A percentile compares a stretch with the other conserved stretches of the same genome.
phyloP scores from a whole-genome alignment of 1,284 basidiomycete genomes.

The Phaffia rhodozyma region DNA sequence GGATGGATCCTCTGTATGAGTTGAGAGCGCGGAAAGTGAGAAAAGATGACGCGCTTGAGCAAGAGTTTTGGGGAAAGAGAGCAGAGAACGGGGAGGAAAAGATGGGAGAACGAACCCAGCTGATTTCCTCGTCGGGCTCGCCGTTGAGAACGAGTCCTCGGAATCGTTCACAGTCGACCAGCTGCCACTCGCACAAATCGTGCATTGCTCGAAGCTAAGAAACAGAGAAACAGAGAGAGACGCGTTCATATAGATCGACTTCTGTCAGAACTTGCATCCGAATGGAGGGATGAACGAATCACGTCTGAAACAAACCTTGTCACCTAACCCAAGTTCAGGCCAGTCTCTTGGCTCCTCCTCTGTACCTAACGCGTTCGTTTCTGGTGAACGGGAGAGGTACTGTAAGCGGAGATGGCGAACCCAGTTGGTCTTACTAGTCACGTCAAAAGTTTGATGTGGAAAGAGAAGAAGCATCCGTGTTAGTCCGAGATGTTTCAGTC shows the following conservation, averaged over 20 bases:
- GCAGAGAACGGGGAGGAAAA: neutral
- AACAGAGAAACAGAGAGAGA: neutral
- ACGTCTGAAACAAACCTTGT: constrained; percentile 34
- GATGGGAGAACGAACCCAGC: constrained; percentile 32
- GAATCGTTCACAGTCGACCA: constrained; percentile 41
- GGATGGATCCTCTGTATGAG: constrained; percentile 40
- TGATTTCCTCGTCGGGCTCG: constrained; percentile 36
- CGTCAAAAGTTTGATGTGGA: too few relatives aligned
- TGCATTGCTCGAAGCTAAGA: constrained; percentile 34
- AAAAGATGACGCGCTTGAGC: constrained; percentile 25
- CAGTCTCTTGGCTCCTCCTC: constrained; percentile 34
- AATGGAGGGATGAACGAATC: neutral
- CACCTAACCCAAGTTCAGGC: constrained; percentile 37
- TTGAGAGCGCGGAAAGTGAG: neutral
- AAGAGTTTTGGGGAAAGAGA: neutral
- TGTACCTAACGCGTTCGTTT: constrained; percentile 29
- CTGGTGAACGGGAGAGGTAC: constrained; percentile 31
- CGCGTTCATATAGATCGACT: neutral
- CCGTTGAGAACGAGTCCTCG: constrained; percentile 36
- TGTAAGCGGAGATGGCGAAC: constrained; percentile 34
- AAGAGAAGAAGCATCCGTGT: neutral
- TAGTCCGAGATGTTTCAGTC: neutral
- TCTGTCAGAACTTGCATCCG: neutral
- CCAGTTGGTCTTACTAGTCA: constrained; percentile 29
- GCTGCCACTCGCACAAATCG: constrained; percentile 45